A percentile compares a stretch with the other conserved stretches of the same genome.
phyloP scores from a whole-genome alignment of 331 rosid genomes.

The Quercus phellos region DNA sequence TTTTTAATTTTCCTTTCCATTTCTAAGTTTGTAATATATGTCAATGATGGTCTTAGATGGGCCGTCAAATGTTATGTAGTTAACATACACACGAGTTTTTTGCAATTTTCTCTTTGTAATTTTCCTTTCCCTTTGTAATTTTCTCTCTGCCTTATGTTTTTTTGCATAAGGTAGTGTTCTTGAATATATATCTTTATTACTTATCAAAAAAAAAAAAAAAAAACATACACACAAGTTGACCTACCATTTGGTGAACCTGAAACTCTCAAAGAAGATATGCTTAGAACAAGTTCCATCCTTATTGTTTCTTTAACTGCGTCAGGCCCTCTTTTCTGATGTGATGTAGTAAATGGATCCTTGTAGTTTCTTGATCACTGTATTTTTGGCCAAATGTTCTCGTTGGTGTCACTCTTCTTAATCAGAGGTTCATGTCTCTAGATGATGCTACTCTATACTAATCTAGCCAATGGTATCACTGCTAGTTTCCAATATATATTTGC shows the following conservation, averaged over 20 bases:
- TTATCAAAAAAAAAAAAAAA: too few relatives aligned
- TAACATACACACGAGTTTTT: not conserved
- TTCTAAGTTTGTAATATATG: not conserved
- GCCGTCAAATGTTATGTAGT: not conserved
- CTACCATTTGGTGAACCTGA: not conserved
- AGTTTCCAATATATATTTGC: not conserved
- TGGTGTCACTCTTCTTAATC: not conserved
- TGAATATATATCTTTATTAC: too few relatives aligned
- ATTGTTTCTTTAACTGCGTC: not conserved
- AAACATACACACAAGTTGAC: not conserved
- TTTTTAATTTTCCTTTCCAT: constrained; percentile 2
- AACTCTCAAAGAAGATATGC: not conserved
- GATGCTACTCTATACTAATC: not conserved
- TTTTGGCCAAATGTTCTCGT: not conserved
- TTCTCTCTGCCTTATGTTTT: too few relatives aligned
- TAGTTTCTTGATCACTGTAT: not conserved
- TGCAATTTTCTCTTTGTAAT: too few relatives aligned
- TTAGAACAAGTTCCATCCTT: not conserved
- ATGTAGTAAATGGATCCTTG: not conserved
- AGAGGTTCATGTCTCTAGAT: not conserved
- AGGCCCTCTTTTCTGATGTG: not conserved
- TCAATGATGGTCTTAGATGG: not conserved
- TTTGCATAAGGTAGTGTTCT: too few relatives aligned
- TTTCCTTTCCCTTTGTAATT: too few relatives aligned
- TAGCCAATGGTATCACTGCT: not conserved